phyloP scores from a whole-genome alignment of 495 filamentous ascomycete genomes.

The Hypoxylon lienhwacheense region DNA sequence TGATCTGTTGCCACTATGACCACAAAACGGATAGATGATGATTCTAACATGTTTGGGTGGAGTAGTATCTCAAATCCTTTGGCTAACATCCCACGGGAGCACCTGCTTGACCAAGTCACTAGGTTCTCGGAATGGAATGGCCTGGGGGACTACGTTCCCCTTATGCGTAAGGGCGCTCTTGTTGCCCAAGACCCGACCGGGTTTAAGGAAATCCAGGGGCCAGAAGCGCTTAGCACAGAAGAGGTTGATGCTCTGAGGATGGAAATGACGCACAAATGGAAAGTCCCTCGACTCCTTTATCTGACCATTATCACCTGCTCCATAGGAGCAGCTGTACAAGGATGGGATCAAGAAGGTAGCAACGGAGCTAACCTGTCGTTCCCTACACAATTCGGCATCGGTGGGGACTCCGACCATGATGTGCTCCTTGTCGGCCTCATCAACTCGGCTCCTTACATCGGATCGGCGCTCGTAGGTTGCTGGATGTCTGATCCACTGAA shows the following conservation, averaged over 20 bases:
- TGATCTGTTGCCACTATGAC: not conserved
- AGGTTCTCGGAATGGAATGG: conserved; percentile 52
- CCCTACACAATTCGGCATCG: conserved; percentile 60
- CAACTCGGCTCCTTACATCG: conserved; percentile 57
- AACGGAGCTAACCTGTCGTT: conserved; percentile 71
- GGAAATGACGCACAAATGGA: conserved; percentile 66
- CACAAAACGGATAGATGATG: not conserved
- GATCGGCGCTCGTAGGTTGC: conserved; percentile 53
- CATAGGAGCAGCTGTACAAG: conserved; percentile 70
- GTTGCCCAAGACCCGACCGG: conserved; percentile 62
- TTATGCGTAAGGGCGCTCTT: conserved; percentile 63
- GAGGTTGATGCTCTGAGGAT: conserved; percentile 58
- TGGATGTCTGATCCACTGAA: conserved; percentile 65
- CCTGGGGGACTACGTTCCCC: conserved; percentile 48
- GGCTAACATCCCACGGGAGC: conserved; percentile 53
- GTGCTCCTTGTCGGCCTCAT: conserved; percentile 65
- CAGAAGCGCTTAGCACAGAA: conserved; percentile 54
- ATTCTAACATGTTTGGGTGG: not conserved
- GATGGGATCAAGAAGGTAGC: conserved; percentile 75
- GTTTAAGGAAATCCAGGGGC: conserved; percentile 52
- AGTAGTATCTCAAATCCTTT: conserved; percentile 62
- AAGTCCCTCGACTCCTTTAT: conserved; percentile 65
- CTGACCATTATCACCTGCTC: conserved; percentile 71
- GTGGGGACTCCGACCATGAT: conserved; percentile 45
- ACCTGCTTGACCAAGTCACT: conserved; percentile 59